phyloP scores from a whole-genome alignment of 306 rosid species.

The Cucurbita ficifolia region DNA sequence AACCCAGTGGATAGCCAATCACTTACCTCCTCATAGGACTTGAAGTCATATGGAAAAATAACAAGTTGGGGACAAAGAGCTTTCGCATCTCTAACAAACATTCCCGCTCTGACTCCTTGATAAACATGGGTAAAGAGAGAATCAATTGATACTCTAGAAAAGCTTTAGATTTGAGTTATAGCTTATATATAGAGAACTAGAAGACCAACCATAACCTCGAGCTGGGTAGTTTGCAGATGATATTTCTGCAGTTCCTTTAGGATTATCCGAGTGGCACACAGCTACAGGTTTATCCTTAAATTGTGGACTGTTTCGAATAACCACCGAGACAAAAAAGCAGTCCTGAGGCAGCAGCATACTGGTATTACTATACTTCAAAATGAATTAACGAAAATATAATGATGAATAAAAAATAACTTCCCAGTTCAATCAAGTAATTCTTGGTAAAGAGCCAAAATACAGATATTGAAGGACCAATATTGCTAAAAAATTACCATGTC shows the following conservation, averaged over 20 bases:
- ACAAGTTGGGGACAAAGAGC: constrained; percentile 65
- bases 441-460: neutral
- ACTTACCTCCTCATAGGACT: constrained; percentile 83
- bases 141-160: constrained; percentile 7
- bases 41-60: constrained; percentile 76
- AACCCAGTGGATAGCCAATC: neutral
- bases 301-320: constrained; percentile 52
- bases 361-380: constrained; percentile 10
- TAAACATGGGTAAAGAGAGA: neutral
- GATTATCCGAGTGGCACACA: constrained; percentile 76
- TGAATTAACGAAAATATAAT: neutral
- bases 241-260: constrained; percentile 88
- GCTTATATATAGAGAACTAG: neutral
- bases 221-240: constrained; percentile 98
- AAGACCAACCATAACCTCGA: constrained; percentile 62
- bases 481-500: constrained; percentile 54
- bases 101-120: constrained; percentile 78
- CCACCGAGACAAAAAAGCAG: constrained; percentile 89
- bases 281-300: constrained; percentile 73
- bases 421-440: neutral
- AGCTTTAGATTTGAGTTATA: neutral
- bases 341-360: constrained; percentile 42
- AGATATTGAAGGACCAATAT: neutral
- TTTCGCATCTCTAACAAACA: constrained; percentile 87
- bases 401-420: neutral